A percentile compares a stretch with the other conserved stretches of the same genome.
phyloP scores from a whole-genome alignment of 495 filamentous ascomycete genomes.

The Penicillium soppii region DNA sequence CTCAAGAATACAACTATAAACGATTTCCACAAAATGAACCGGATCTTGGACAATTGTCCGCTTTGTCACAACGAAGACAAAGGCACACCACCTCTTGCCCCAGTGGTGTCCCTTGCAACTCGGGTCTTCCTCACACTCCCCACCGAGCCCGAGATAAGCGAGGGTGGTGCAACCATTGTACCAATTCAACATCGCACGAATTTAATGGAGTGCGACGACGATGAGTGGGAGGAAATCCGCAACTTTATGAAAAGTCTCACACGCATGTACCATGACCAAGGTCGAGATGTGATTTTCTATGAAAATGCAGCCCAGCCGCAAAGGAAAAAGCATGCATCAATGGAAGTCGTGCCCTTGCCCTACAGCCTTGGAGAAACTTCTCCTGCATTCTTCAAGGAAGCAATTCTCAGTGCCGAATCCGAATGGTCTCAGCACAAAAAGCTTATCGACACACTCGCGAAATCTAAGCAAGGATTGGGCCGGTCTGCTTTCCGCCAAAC shows the following conservation, averaged over 20 bases:
- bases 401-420: conserved; percentile 81
- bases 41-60: conserved; percentile 82
- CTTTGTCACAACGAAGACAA: conserved; percentile 93
- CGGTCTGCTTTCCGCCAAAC: conserved; percentile 78
- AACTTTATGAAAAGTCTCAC: conserved; percentile 99
- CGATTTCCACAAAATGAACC: conserved; percentile 89
- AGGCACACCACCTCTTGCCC: conserved; percentile 78
- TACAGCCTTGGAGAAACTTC: conserved; percentile 84
- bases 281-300: conserved; percentile 91
- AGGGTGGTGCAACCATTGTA: conserved; percentile 81
- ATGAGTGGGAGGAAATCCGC: conserved; percentile 98
- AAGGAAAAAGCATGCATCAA: conserved; percentile 76
- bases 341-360: conserved; percentile 85
- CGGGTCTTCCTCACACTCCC: conserved; percentile 86
- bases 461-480: conserved; percentile 68
- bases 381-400: conserved; percentile 93
- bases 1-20: conserved; percentile 84
- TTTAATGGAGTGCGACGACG: conserved; percentile 94
- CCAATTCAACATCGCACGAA: conserved; percentile 88
- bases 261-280: conserved; percentile 88
- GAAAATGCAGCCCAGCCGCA: conserved; percentile 88
- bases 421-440: conserved; percentile 97
- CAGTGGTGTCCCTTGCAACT: conserved; percentile 85
- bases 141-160: conserved; percentile 82
- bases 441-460: conserved; percentile 81